These are phyloP conservation scores for Xylaria scruposa DNA, from an alignment of 495 filamentous ascomycete species.

Conservation along the genomic window DNA sequence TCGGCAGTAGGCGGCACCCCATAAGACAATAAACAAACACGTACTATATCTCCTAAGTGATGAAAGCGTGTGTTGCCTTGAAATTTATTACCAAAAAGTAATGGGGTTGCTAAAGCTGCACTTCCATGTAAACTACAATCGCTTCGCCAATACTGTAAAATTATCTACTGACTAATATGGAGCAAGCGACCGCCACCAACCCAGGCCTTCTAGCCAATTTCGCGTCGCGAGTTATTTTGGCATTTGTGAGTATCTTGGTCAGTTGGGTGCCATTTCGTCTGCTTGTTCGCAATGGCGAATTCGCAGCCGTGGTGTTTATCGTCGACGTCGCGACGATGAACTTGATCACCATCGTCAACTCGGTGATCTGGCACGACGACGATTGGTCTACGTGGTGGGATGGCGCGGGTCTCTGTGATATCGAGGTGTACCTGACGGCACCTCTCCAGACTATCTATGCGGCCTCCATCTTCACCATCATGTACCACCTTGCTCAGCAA, in stretches of 20 bases:
- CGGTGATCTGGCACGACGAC: slow-evolving; percentile 81
- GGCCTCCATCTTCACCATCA: slow-evolving; percentile 72
- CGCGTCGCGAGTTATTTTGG: slow-evolving; percentile 56
- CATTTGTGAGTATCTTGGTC: slow-evolving; percentile 62
- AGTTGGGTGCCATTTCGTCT: slow-evolving; percentile 62
- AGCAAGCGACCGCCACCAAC: slow-evolving; percentile 14
- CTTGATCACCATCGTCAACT: slow-evolving; percentile 73
- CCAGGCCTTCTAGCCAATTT: slow-evolving; percentile 47
- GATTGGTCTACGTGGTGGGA: slow-evolving; percentile 71
- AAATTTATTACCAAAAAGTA: background rate
- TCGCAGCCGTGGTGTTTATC: slow-evolving; percentile 68
- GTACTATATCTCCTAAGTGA: background rate
- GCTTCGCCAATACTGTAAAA: background rate
- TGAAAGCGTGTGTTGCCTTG: background rate
- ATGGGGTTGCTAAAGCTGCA: background rate
- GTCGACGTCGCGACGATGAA: slow-evolving; percentile 70
- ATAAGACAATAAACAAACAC: background rate
- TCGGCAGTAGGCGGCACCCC: background rate
- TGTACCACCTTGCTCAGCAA: slow-evolving; percentile 78
- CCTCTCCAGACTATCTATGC: slow-evolving; percentile 65
- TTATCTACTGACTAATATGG: slow-evolving; percentile 15
- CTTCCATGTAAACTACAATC: background rate
- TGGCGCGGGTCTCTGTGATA: slow-evolving; percentile 81
- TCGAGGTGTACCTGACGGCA: slow-evolving; percentile 69
- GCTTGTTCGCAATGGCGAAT: slow-evolving; percentile 65